Evolutionary conservation across 2,329 filamentous ascomycete genomes (phyloP).

Genomic region (Onygenales sp.): DNA sequence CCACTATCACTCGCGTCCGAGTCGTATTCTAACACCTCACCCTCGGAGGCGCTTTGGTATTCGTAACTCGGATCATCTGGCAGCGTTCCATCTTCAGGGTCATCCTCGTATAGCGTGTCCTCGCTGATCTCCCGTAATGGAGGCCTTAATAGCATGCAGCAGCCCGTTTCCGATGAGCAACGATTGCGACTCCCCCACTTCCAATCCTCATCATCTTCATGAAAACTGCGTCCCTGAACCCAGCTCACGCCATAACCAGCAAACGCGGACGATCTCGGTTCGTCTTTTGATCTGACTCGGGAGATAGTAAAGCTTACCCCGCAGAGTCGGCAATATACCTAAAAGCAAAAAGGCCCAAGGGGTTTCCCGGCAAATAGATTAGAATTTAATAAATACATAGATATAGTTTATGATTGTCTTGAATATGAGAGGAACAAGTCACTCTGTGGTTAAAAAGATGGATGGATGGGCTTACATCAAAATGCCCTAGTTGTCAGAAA

Average conservation of each 20-base stretch:
- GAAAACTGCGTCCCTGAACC: not conserved
- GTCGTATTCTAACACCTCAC: not conserved
- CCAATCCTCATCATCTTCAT: not conserved
- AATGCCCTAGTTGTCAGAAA: too few species aligned
- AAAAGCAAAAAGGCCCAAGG: not conserved
- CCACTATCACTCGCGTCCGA: not conserved
- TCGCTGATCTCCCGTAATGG: not conserved
- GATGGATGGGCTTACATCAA: too few species aligned
- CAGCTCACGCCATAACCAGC: not conserved
- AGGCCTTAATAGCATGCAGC: not conserved
- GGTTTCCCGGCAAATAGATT: too few species aligned
- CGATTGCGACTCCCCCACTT: not conserved
- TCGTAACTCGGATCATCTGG: not conserved
- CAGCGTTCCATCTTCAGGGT: not conserved
- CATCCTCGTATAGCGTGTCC: not conserved
- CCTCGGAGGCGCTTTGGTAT: not conserved
- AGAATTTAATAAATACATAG: too few species aligned
- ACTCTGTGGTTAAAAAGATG: too few species aligned
- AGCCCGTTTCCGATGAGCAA: not conserved
- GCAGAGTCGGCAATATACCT: not conserved
- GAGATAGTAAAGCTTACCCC: not conserved
- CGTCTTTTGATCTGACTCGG: not conserved
- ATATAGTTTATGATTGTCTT: too few species aligned
- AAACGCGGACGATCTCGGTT: not conserved
- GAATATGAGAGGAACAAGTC: too few species aligned